Evolutionary conservation across 352 stramenopile genomes (phyloP).

Genomic region (Phytopythium kandeliae): DNA sequence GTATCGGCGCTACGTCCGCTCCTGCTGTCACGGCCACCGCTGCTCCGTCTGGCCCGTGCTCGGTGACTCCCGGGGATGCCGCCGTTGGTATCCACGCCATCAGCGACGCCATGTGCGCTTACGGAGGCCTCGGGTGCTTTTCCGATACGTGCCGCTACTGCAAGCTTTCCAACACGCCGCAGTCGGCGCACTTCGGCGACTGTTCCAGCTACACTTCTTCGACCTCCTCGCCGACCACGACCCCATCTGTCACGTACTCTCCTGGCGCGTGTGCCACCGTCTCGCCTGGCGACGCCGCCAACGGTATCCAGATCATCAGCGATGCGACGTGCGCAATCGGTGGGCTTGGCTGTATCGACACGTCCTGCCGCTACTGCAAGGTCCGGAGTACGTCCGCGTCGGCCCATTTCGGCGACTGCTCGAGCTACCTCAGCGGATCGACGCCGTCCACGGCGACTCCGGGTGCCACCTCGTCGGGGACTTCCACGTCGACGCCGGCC

Average conservation of each 20-base stretch:
- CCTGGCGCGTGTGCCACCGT: background rate
- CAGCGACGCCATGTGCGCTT: constrained; percentile 16
- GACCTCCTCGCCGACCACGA: constrained; percentile 2
- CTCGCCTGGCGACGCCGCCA: constrained; percentile 10
- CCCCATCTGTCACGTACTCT: constrained; percentile 3
- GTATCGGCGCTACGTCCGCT: constrained; percentile 9
- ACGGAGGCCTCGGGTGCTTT: constrained; percentile 34
- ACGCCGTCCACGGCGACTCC: background rate
- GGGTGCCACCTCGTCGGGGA: background rate
- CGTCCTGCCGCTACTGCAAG: constrained; percentile 36
- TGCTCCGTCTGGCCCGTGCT: background rate
- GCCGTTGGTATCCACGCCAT: constrained; percentile 24
- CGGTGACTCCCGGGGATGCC: constrained; percentile 23
- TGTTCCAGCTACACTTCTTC: constrained; percentile 11
- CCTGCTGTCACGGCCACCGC: background rate
- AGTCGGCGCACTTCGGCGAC: constrained; percentile 26
- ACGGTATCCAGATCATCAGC: constrained; percentile 21
- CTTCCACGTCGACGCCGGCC: background rate
- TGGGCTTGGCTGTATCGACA: constrained; percentile 26
- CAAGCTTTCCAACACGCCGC: constrained; percentile 20
- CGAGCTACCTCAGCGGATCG: background rate
- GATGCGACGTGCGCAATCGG: constrained; percentile 18
- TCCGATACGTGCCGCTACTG: constrained; percentile 14
- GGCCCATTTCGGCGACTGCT: constrained; percentile 15
- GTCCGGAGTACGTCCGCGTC: constrained; percentile 16